Conservation (phyloP, 345 rosid genomes). For the Citrus trifoliata region DNA sequence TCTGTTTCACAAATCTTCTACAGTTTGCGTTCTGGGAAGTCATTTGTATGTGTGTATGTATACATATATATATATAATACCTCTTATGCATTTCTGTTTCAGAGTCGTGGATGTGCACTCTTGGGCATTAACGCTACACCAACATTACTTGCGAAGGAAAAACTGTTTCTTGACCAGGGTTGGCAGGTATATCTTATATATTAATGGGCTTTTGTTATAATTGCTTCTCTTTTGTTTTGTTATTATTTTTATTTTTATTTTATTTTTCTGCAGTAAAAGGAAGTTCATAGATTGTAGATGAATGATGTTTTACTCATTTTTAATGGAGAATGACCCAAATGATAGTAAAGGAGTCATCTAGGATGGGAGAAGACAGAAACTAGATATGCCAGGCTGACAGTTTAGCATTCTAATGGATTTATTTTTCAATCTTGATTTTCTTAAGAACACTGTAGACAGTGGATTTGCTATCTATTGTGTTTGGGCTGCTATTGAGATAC, state of each 20-base stretch:
- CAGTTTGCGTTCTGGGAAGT: neutral
- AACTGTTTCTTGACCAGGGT: conserved; percentile 78
- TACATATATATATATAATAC: neutral
- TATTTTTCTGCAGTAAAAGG: neutral
- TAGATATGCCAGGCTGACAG: neutral
- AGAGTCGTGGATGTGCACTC: conserved; percentile 97
- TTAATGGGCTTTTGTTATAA: neutral
- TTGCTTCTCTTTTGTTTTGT: neutral
- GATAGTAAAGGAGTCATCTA: neutral
- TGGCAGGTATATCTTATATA: conserved; percentile 72
- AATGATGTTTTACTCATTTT: neutral
- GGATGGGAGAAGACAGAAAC: neutral
- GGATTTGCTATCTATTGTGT: neutral
- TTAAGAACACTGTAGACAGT: neutral
- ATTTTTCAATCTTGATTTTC: neutral
- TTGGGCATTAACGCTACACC: conserved; percentile 83
- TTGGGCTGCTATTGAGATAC: neutral
- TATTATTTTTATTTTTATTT: no score
- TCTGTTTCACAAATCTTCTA: neutral
- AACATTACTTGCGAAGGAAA: conserved; percentile 79
- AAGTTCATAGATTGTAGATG: neutral
- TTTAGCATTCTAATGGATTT: neutral
- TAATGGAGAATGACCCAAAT: neutral
- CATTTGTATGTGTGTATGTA: no score
- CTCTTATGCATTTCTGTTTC: conserved; percentile 22